Evolutionary conservation across 1,284 basidiomycete species (phyloP).

Genomic region (Sporisorium reilianum): DNA sequence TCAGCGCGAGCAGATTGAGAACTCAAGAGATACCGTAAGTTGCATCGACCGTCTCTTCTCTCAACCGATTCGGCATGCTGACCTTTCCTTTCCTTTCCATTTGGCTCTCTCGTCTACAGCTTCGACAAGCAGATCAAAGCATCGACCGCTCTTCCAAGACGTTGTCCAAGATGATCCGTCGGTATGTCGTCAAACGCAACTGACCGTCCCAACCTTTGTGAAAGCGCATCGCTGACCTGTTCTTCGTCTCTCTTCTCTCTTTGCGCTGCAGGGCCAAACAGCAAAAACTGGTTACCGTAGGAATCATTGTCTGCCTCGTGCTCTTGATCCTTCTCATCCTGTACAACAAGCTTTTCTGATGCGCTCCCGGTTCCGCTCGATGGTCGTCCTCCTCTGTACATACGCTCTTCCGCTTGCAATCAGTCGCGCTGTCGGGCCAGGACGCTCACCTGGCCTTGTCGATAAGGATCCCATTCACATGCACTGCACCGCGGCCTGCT

Average conservation of each 20-base stretch:
- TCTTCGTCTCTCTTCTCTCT: neutral
- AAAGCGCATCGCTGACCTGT: constrained; percentile 3
- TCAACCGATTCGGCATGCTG: neutral
- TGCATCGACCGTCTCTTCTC: constrained; percentile 16
- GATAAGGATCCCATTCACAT: neutral
- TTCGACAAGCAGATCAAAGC: constrained; percentile 74
- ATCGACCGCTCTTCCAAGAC: constrained; percentile 75
- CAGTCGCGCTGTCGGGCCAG: neutral
- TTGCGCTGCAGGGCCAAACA: constrained; percentile 62
- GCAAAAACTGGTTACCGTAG: constrained; percentile 66
- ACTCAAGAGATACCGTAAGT: constrained; percentile 87
- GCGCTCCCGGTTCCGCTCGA: neutral
- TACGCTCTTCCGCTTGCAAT: constrained; percentile 3
- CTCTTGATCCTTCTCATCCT: constrained; percentile 68
- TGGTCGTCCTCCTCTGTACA: constrained; percentile 2
- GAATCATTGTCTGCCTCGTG: constrained; percentile 66
- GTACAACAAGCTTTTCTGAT: constrained; percentile 63
- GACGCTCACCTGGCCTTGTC: neutral
- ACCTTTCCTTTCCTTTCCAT: neutral
- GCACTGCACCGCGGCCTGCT: neutral
- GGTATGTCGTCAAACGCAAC: constrained; percentile 69
- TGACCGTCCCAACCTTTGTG: neutral
- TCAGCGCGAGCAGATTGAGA: constrained; percentile 95
- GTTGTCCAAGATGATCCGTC: constrained; percentile 75
- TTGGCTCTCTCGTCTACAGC: constrained; percentile 58